Conservation (phyloP, 2,329 filamentous ascomycete species). For the Paecilomyces sp. region DNA sequence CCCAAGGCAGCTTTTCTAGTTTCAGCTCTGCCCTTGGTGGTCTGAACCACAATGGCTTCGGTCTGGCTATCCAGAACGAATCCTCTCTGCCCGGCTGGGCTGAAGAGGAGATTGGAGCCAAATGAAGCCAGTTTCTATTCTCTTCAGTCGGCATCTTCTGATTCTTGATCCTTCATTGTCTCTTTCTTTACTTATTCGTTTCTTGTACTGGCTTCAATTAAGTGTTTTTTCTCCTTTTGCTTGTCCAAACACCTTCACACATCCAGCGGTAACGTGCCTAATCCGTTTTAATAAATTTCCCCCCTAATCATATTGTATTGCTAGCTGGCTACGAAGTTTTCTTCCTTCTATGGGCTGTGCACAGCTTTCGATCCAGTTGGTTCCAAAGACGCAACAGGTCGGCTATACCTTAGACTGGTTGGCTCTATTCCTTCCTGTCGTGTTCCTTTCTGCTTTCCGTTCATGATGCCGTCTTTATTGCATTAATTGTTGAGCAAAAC, state of each 20-base stretch:
- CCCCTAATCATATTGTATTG: slow-evolving; percentile 31
- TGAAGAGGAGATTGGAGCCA: slow-evolving; percentile 55
- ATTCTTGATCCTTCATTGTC: slow-evolving; percentile 10
- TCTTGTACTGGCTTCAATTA: slow-evolving; percentile 20
- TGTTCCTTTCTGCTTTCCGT: slow-evolving; percentile 14
- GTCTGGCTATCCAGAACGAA: slow-evolving; percentile 53
- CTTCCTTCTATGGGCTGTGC: slow-evolving; percentile 10
- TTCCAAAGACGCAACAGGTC: slow-evolving; percentile 11
- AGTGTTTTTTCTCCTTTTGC: slow-evolving; percentile 12
- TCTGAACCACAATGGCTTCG: slow-evolving; percentile 51
- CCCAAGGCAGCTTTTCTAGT: slow-evolving; percentile 50
- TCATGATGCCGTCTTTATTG: slow-evolving; percentile 17
- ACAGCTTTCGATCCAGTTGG: slow-evolving; percentile 10
- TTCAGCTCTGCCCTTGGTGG: slow-evolving; percentile 54
- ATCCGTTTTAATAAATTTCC: slow-evolving; percentile 14
- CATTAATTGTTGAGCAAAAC: slow-evolving; percentile 12
- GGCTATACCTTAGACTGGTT: slow-evolving; percentile 17
- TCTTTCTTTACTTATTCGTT: slow-evolving; percentile 14
- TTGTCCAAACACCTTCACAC: slow-evolving; percentile 17
- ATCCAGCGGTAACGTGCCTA: slow-evolving; percentile 15
- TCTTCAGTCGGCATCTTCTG: slow-evolving; percentile 3
- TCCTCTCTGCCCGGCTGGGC: slow-evolving; percentile 55
- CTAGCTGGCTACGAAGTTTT: slow-evolving; percentile 30
- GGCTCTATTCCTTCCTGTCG: slow-evolving; percentile 13
- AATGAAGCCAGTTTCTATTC: slow-evolving; percentile 27